Evolutionary conservation across 1,139 yeast species (phyloP).

Genomic region (Debaryomyces fabryi): DNA sequence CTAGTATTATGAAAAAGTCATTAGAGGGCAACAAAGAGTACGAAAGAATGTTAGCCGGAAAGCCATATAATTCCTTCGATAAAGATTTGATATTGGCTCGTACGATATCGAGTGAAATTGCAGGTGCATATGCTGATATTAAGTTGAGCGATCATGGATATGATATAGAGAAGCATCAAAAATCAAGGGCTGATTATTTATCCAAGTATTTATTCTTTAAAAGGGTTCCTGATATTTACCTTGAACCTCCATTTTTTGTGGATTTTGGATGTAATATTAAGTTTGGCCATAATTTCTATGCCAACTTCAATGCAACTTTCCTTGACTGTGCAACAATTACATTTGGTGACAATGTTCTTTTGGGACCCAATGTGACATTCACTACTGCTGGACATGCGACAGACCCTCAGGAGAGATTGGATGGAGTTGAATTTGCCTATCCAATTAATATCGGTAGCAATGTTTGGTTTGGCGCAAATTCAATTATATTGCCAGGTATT

Average conservation of each 20-base stretch:
- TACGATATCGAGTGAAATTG: conserved; percentile 10
- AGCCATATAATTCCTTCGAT: conserved; percentile 10
- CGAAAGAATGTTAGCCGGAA: conserved; percentile 5
- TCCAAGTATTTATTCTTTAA: conserved; percentile 43
- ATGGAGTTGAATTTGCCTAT: conserved; percentile 52
- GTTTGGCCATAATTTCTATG: conserved; percentile 54
- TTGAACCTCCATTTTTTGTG: conserved; percentile 57
- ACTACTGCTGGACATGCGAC: conserved; percentile 67
- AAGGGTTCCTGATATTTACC: conserved; percentile 37
- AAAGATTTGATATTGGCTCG: conserved; percentile 8
- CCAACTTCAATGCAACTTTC: conserved; percentile 58
- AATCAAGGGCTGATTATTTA: conserved; percentile 31
- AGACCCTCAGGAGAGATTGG: conserved; percentile 50
- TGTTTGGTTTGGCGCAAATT: conserved; percentile 67
- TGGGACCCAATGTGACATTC: conserved; percentile 66
- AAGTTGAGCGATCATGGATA: conserved; percentile 30
- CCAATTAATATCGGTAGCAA: conserved; percentile 63
- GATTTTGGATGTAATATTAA: conserved; percentile 61
- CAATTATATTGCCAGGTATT: conserved; percentile 63
- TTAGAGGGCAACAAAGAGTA: background rate
- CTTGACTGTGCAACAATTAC: conserved; percentile 62
- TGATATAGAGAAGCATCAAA: conserved; percentile 25
- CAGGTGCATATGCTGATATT: conserved; percentile 29
- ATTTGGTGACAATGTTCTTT: conserved; percentile 60
- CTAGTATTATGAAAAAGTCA: background rate